A percentile compares a stretch with the other conserved stretches of the same genome.
Conservation (phyloP, 257 asterid genomes). For the Penstemon davidsonii region DNA sequence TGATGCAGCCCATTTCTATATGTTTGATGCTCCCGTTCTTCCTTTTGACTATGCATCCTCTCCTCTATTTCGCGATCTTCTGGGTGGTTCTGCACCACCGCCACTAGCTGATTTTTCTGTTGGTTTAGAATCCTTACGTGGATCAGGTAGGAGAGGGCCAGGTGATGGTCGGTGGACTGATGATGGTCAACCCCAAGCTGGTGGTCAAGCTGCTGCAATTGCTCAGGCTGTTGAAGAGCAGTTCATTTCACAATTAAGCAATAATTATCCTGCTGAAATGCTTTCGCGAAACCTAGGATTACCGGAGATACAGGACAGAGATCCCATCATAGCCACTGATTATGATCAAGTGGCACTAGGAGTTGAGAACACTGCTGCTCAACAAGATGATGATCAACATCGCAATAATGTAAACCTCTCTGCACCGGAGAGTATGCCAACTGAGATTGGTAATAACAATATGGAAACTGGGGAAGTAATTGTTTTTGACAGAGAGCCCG, state of each 20-base stretch:
- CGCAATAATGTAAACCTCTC: constrained; percentile 37
- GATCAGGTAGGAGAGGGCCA: constrained; percentile 80
- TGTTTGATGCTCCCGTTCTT: constrained; percentile 86
- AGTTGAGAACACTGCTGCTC: constrained; percentile 44
- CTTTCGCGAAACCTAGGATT: constrained; percentile 43
- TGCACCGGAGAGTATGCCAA: constrained; percentile 37
- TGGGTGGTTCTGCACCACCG: constrained; percentile 78
- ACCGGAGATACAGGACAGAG: constrained; percentile 53
- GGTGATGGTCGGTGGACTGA: constrained; percentile 99
- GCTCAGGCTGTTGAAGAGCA: constrained; percentile 94
- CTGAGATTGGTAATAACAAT: constrained; percentile 49
- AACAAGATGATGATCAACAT: constrained; percentile 34
- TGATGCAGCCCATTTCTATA: constrained; percentile 76
- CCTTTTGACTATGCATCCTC: constrained; percentile 70
- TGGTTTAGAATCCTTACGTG: constrained; percentile 90
- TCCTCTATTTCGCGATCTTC: constrained; percentile 73
- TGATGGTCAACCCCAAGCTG: constrained; percentile 98
- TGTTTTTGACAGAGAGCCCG: constrained; percentile 35
- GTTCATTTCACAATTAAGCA: constrained; percentile 64
- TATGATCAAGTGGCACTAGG: constrained; percentile 41
- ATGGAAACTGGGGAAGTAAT: constrained; percentile 69
- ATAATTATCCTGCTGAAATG: constrained; percentile 43
- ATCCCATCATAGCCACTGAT: constrained; percentile 43
- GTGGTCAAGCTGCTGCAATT: constrained; percentile 88
- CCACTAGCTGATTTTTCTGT: constrained; percentile 81